phyloP scores from a whole-genome alignment of 176 grass and related monocot species.

The Lolium multiflorum region DNA sequence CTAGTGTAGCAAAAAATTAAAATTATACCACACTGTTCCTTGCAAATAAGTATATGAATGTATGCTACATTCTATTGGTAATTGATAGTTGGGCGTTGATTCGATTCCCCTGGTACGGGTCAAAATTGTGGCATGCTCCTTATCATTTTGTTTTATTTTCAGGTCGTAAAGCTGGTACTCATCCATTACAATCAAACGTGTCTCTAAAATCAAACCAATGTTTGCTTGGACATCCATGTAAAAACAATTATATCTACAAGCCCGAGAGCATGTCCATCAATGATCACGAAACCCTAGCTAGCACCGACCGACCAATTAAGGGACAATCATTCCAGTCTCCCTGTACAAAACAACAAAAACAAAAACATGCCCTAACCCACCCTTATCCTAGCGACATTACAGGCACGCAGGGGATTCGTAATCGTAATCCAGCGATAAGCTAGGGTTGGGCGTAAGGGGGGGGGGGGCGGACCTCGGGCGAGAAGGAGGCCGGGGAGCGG shows the following conservation, averaged over 20 bases:
- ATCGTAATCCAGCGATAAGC: not conserved
- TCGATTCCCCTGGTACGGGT: slow-evolving; percentile 25
- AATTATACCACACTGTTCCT: not conserved
- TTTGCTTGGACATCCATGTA: not conserved
- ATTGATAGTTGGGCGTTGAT: not conserved
- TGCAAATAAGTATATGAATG: not conserved
- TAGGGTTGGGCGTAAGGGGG: slow-evolving; percentile 45
- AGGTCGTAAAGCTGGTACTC: not conserved
- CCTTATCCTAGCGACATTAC: slow-evolving; percentile 32
- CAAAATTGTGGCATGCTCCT: slow-evolving; percentile 29
- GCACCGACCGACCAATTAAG: slow-evolving; percentile 5
- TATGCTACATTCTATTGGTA: not conserved
- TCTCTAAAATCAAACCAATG: slow-evolving; percentile 28
- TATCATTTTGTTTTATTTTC: slow-evolving; percentile 4
- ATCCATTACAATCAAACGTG: not conserved
- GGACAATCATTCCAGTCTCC: not conserved
- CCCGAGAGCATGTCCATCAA: not conserved
- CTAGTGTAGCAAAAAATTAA: not conserved
- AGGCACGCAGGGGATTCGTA: slow-evolving; percentile 12
- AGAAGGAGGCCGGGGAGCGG: slow-evolving; percentile 67
- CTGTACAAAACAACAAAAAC: not conserved
- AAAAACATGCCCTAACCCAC: slow-evolving; percentile 30
- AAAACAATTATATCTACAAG: not conserved
- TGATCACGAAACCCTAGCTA: slow-evolving; percentile 47
- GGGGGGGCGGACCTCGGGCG: slow-evolving; percentile 43